phyloP scores from a whole-genome alignment of 2,329 filamentous ascomycete species.

The Ascochyta fabae region DNA sequence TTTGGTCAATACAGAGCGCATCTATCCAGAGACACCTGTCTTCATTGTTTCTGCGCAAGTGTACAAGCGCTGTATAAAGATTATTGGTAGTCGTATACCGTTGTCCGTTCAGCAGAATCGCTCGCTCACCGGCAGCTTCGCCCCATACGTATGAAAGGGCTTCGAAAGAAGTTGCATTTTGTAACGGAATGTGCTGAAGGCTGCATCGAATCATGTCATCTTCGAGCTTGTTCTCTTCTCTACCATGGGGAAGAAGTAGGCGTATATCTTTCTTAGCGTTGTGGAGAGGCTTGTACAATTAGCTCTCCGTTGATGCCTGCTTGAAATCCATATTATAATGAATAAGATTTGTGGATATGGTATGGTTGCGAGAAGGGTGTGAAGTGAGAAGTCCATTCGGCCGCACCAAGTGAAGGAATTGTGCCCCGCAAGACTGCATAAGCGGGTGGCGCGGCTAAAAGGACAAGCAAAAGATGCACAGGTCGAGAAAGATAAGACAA shows the following conservation, averaged over 20 bases:
- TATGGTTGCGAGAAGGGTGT: background rate
- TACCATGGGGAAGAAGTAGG: background rate
- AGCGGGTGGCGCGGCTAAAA: too few relatives aligned
- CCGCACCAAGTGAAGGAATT: background rate
- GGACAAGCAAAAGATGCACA: background rate
- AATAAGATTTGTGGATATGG: background rate
- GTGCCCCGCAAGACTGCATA: background rate
- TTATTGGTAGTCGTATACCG: background rate
- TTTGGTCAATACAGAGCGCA: slow-evolving; percentile 13
- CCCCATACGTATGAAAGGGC: slow-evolving; percentile 1
- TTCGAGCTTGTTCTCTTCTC: background rate
- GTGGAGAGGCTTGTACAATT: background rate
- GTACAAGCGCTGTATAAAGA: background rate
- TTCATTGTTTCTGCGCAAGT: background rate
- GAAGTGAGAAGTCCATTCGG: background rate
- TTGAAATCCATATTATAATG: background rate
- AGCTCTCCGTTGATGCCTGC: too few relatives aligned
- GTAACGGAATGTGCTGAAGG: background rate
- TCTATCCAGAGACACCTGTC: slow-evolving; percentile 10
- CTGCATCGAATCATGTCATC: background rate
- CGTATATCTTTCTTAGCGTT: background rate
- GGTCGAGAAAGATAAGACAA: background rate
- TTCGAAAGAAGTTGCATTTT: background rate
- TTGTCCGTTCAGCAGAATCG: background rate
- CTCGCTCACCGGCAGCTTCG: background rate